Base-by-base conservation (phyloP, 108 stramenopile genomes). In the Conticribra weissflogii region DNA sequence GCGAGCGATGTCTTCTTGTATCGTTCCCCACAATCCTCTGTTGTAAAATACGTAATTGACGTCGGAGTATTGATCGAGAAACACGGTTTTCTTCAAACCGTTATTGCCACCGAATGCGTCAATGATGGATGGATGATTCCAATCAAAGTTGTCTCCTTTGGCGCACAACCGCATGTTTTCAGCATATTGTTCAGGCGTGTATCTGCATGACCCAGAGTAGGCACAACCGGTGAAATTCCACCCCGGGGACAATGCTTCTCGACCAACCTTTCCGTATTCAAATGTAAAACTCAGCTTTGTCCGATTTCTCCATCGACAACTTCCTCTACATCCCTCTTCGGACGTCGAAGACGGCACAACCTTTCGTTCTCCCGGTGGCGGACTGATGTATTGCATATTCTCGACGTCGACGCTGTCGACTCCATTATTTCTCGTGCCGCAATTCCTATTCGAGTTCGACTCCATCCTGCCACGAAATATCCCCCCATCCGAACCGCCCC, bases 391-490 rank as follows among this genome's bases (percentile, higher is more conserved):
- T 36, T 25, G 30, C 25, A 33, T 28, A 22, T 32, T 18, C 19
- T 58, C 68, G n/a, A 31, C 45, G 5, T 29, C 16, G 17, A 9
- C 19, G 8, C 50, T n/a, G n/a, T n/a, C n/a, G n/a, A n/a, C n/a
- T n/a, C n/a, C n/a, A n/a, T n/a, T n/a, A n/a, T n/a, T n/a, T n/a
- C n/a, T n/a, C n/a, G n/a, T n/a, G n/a, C n/a, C n/a, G n/a, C n/a
- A 21, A 5, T n/a, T 44, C 14, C 58, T 33, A 18, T 53, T 52
- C 52, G 53, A 72, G n/a, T 54, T 61, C 12, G 63, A 48, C 45
- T 72, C 71, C 71, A 72, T 72, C 28, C 62, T 63, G 8, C 71
- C 71, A 62, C 50, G 63, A 27, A 55, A 72, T 0, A 72, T 0
- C 4, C 53, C 53, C 0, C 63, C 63, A 53, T 72, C 71, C 19